Evolutionary conservation across 2,329 filamentous ascomycete genomes (phyloP), one percentile per base, ranked within the genome.

Genomic region (Exserohilum rostratum): DNA sequence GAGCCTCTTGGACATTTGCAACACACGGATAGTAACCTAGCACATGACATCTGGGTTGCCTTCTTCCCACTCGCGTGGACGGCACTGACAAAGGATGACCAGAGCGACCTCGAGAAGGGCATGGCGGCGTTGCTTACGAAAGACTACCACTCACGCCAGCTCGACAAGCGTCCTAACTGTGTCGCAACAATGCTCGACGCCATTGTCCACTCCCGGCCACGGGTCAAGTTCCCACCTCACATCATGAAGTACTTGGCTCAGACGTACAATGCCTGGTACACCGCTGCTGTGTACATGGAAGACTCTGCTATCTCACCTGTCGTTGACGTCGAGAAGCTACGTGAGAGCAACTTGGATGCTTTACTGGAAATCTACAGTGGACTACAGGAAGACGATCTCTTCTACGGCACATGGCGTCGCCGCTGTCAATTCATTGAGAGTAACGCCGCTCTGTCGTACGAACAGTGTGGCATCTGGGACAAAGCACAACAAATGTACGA

Each of bases 381-480:
- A 0, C 80, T 99, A 12, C 90, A 96, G 69, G 96, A 99, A 73
- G 93, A 98, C 46, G 95, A 99, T 72, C 82, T 99, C 43, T 99
- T 98, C 75, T 98, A 99, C 62, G 95, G 95, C 7, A 96, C 93
- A 0, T 99, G 95, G 95, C 87, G 95, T 55, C 87, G 95, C 52
- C 88, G 95, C 40, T 96, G 93, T 73, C 91, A 96, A 63, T 99
- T 96, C 70, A 90, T 99, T 5, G 96, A 99, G 79, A 98, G 93
- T 7, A 99, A 99, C 71, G 91, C 95, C 12, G 95, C 93, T 1
- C 81, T 99, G 6, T 99, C 95, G 0, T 99, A 97, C 66, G 96
- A 99, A 78, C 96, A 99, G 73, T 96, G 96, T 67, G 95, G 95
- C 43, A 96, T 98, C 85, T 99, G 95, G 96, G 95, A 99, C 68